Evolutionary conservation across 768 basidiomycete genomes (phyloP), one percentile per base, ranked within the genome.

Genomic region (Mrakia hoshinonis): DNA sequence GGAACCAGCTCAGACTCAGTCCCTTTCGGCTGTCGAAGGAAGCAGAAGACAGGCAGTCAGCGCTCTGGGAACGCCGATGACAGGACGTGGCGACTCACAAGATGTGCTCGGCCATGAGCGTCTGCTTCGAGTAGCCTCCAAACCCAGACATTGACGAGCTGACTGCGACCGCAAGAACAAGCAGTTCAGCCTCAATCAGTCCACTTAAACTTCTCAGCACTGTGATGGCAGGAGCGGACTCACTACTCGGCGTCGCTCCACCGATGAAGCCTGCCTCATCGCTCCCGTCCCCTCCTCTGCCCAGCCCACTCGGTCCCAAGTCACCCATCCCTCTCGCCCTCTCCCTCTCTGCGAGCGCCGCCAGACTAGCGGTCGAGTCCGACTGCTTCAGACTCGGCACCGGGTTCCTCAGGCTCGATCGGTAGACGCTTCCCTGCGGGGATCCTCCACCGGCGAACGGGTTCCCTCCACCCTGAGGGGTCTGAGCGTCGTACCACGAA

Each of bases 101-200:
- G 65, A 54, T 67, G 34, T 67, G 65, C 65, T 67, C 65, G 18
- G 65, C 65, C 49, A 67, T 47, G 20, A 67, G 15, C 34, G 20
- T 36, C 43, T 67, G 31, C 29, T 49, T 52, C 31, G 49, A 38
- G 26, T 38, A 29, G 5, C 54, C 54, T 55, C 54, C 54, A 18
- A 55, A 55, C 5, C 54, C 54, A 10, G 54, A 55, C 26, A 55
- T 29, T 4, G 9, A 12, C 54, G 54, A 55, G 3, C 26, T 29
- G 54, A 55, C 54, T 55, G 54, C 7, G 1, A 24, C 6, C 5
- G 3, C 54, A 55, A 55, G 46, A 26, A 22, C n/a, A 22, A 26
- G 29, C 51, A 22, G 18, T 4, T 12, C n/a, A 26, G 13, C n/a
- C 13, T 10, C 18, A 54, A 9, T 24, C 51, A 10, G n/a, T 54